Evolutionary conservation across 768 basidiomycete species (phyloP).

Genomic region (Cystofilobasidium ferigula): DNA sequence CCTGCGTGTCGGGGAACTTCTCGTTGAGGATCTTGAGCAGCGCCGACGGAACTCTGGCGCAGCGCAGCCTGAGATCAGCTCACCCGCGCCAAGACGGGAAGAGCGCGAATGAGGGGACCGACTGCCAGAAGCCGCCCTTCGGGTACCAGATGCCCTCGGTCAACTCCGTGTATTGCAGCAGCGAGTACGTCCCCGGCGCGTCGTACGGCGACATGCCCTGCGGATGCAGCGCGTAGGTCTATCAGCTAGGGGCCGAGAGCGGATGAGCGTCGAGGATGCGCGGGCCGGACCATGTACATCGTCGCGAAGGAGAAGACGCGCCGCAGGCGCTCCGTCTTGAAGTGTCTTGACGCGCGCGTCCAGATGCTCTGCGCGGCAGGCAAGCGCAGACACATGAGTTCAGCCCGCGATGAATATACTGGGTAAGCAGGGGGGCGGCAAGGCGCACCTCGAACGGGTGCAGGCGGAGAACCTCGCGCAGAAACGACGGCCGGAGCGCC

Average conservation of each 20-base stretch:
- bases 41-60: conserved; percentile 3
- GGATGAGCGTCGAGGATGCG: too few relatives aligned
- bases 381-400: too few relatives aligned
- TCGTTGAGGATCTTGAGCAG: conserved; percentile 31
- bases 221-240: not conserved
- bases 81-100: not conserved
- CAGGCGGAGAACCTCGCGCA: conserved; percentile 35
- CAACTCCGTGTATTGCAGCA: conserved; percentile 43
- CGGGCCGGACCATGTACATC: conserved; percentile 36
- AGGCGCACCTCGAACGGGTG: conserved; percentile 34
- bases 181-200: conserved; percentile 41
- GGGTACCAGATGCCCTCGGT: conserved; percentile 40
- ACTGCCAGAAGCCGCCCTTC: conserved; percentile 29
- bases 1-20: conserved; percentile 36
- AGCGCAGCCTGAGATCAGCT: not conserved
- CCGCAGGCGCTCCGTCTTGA: conserved; percentile 39
- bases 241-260: too few relatives aligned
- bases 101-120: conserved; percentile 31
- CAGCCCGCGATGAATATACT: not conserved
- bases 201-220: conserved; percentile 41
- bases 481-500: conserved; percentile 37
- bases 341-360: conserved; percentile 34
- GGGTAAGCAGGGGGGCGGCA: not conserved
- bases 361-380: conserved; percentile 29
- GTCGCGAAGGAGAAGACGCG: conserved; percentile 41